A percentile compares a stretch with the other conserved stretches of the same genome.
These are phyloP conservation scores for Dryas integrifolia DNA, from an alignment of 331 rosid species.

Conservation along the genomic window DNA sequence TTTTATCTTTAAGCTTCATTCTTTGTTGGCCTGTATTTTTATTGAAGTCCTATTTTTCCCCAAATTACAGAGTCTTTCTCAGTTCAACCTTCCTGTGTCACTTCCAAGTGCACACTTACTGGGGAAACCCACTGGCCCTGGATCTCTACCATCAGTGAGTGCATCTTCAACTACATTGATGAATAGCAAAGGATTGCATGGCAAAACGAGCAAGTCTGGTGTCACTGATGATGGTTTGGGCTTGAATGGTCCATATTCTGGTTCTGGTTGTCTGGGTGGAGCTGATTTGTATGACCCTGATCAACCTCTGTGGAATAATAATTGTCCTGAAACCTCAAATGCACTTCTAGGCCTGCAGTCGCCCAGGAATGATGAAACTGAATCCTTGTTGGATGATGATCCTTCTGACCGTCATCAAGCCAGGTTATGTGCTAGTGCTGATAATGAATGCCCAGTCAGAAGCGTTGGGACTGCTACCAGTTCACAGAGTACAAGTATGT, in stretches of 20 bases:
- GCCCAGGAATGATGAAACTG: constrained; percentile 71
- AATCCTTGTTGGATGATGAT: constrained; percentile 54
- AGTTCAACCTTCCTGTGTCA: constrained; percentile 95
- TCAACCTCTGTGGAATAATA: constrained; percentile 96
- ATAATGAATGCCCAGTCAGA: constrained; percentile 57
- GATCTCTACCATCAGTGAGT: constrained; percentile 63
- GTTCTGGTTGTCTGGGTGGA: constrained; percentile 59
- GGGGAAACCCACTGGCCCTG: constrained; percentile 71
- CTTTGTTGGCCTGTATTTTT: constrained; percentile 16
- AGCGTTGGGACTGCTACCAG: constrained; percentile 45
- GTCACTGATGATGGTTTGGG: constrained; percentile 63
- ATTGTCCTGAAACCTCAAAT: constrained; percentile 70
- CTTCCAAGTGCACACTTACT: constrained; percentile 75
- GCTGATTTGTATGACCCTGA: constrained; percentile 98
- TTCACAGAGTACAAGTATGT: constrained; percentile 53
- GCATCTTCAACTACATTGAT: constrained; percentile 55
- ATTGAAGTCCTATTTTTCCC: constrained; percentile 23
- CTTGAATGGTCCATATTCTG: constrained; percentile 64
- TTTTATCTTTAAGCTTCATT: neutral
- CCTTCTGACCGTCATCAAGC: constrained; percentile 41
- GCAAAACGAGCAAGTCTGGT: constrained; percentile 54
- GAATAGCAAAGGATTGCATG: constrained; percentile 64
- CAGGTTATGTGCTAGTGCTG: constrained; percentile 42
- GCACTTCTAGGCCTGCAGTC: constrained; percentile 55
- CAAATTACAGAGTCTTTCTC: constrained; percentile 78